These are phyloP conservation scores for Lepiota subincarnata DNA, from an alignment of 768 basidiomycete genomes.

Conservation along the genomic window DNA sequence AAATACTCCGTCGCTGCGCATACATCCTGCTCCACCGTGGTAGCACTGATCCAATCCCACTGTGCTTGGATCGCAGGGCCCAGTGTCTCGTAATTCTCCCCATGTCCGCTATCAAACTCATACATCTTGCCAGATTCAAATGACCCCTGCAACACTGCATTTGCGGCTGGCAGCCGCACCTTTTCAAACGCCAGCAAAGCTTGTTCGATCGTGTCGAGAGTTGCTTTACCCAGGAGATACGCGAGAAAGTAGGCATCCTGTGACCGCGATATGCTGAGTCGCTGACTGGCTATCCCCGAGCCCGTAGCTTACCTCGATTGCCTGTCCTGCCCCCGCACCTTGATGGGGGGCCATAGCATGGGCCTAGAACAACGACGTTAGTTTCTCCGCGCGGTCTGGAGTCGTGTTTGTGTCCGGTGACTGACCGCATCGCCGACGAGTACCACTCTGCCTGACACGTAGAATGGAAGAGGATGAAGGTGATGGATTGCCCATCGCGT, in stretches of 20 bases:
- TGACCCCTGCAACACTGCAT: conserved; percentile 27
- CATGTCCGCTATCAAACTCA: conserved; percentile 32
- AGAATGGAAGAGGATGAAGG: conserved; percentile 15
- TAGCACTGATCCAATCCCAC: conserved; percentile 39
- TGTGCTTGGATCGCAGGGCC: conserved; percentile 36
- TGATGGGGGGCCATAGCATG: conserved; percentile 46
- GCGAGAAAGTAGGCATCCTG: conserved; percentile 25
- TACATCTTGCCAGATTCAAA: conserved; percentile 33
- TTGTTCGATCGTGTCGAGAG: background rate
- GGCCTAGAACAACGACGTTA: conserved; percentile 20
- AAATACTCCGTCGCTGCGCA: conserved; percentile 13
- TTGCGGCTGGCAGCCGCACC: conserved; percentile 31
- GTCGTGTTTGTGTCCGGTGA: background rate
- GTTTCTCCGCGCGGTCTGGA: background rate
- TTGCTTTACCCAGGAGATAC: background rate
- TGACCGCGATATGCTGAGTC: conserved; percentile 14
- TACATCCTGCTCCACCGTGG: conserved; percentile 29
- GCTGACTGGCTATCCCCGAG: background rate
- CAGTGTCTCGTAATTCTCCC: conserved; percentile 32
- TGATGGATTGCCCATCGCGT: conserved; percentile 21
- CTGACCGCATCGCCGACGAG: conserved; percentile 22
- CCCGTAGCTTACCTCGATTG: conserved; percentile 33
- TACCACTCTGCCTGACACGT: conserved; percentile 16
- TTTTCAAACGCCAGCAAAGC: conserved; percentile 16
- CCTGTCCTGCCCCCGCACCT: conserved; percentile 46